Evolutionary conservation across 75 land plant species (phyloP).

Genomic region (Picea sitchensis): DNA sequence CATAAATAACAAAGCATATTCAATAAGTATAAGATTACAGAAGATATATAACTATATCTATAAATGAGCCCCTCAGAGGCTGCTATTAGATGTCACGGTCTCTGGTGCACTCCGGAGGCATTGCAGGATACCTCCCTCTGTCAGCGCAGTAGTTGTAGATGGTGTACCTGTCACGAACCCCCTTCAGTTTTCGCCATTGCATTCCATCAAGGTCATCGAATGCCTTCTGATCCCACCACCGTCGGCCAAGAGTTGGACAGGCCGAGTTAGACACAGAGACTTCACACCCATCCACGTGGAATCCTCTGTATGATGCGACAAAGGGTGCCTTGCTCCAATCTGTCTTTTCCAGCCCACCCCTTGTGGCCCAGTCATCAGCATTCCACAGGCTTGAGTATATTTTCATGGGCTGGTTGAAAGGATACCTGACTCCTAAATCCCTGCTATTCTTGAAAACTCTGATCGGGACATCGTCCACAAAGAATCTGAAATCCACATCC

Average conservation of each 20-base stretch:
- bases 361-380: constrained; percentile 58
- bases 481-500: constrained; percentile 29
- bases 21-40: too few species aligned
- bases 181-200: constrained; percentile 16
- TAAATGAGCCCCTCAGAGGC: too few species aligned
- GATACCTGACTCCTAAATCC: constrained; percentile 44
- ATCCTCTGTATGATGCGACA: constrained; percentile 33
- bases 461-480: constrained; percentile 46
- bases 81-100: constrained; percentile 17
- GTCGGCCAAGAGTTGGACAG: constrained; percentile 21
- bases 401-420: constrained; percentile 50
- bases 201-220: constrained; percentile 23
- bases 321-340: constrained; percentile 51
- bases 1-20: too few species aligned
- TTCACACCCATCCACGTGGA: constrained; percentile 46
- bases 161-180: constrained; percentile 26
- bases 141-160: constrained; percentile 54
- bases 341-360: constrained; percentile 50
- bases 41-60: too few species aligned
- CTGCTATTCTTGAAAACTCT: constrained; percentile 50
- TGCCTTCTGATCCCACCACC: constrained; percentile 38
- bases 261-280: constrained; percentile 10
- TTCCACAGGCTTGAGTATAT: constrained; percentile 59
- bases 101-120: constrained; percentile 26
- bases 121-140: constrained; percentile 12